Evolutionary conservation across 495 filamentous ascomycete genomes (phyloP), one percentile per base, ranked within the genome.

Genomic region (Aspergillus coremiiformis): DNA sequence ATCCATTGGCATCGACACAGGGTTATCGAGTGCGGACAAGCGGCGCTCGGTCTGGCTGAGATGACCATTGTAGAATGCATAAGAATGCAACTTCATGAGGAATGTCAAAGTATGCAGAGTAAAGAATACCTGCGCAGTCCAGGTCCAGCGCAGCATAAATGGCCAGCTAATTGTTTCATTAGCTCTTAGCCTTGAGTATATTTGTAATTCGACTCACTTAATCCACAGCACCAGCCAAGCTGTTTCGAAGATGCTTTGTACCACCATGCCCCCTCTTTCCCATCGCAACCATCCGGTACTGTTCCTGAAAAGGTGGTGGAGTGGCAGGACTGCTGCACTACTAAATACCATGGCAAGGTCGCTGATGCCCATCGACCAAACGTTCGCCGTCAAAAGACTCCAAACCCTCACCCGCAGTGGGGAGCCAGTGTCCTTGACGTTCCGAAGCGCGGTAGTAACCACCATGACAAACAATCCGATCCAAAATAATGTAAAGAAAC

Each of bases 61-160:
- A 69, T 98, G 93, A 2, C 93, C 93, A 61, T 93, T 96, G 71
- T 98, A 98, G 70, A 96, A 97, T 22, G 89, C 86, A 63, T 96
- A 98, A 0, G 91, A 96, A 63, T 98, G 93, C 77, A 98, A 89
- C 72, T 98, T 98, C 93, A 98, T 98, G 22, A 96, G 81, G 6
- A 98, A 73, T 12, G 86, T 84, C 63, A 98, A 78, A 32, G 89
- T 84, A 64, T 98, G 93, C 14, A 98, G 79, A 11, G 91, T 85
- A 55, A 98, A 84, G 67, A 90, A 97, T 37, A 97, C 93, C 63
- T 98, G 93, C 22, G 92, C 85, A 5, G 93, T 98, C 84, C 84
- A 88, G 42, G 90, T 89, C 93, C 93, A 98, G 17, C 81, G 73
- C n/a, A 90, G 68, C 60, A 84, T 71, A 56, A 98, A 98, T 1